Percentiles rank a stretch among this genome's conserved stretches.
phyloP scores from a whole-genome alignment of 2,329 filamentous ascomycete species.

The Clathrospora elynae region DNA sequence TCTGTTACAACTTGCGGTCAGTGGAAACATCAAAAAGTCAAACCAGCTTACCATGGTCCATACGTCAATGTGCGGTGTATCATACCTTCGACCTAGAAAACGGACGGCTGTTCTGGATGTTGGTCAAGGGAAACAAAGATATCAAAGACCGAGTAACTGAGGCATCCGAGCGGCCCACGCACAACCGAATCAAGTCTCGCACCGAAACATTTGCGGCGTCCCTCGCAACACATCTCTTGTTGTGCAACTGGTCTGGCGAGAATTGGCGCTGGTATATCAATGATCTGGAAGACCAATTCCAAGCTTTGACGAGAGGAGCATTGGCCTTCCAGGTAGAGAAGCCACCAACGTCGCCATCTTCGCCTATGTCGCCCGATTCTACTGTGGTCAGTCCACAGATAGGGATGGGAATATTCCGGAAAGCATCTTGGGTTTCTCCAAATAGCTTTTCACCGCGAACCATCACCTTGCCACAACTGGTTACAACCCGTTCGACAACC shows the following conservation, averaged over 20 bases:
- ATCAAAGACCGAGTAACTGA: conserved; percentile 40
- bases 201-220: conserved; percentile 24
- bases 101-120: conserved; percentile 44
- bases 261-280: conserved; percentile 54
- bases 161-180: conserved; percentile 4
- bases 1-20: conserved; percentile 52
- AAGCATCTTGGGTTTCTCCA: background rate
- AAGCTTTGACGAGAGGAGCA: conserved; percentile 21
- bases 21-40: conserved; percentile 33
- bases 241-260: conserved; percentile 48
- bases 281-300: conserved; percentile 42
- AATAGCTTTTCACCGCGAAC: background rate
- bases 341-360: conserved; percentile 2
- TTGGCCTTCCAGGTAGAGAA: conserved; percentile 14
- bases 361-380: background rate
- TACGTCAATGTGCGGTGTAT: conserved; percentile 47
- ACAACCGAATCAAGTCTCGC: conserved; percentile 5
- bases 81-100: conserved; percentile 49
- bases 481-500: background rate
- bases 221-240: conserved; percentile 43
- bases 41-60: conserved; percentile 40
- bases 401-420: background rate
- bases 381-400: conserved; percentile 2
- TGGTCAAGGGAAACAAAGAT: conserved; percentile 46
- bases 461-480: background rate